Conservation (phyloP, 2,329 filamentous ascomycete genomes). For the Cadophora gregata region DNA sequence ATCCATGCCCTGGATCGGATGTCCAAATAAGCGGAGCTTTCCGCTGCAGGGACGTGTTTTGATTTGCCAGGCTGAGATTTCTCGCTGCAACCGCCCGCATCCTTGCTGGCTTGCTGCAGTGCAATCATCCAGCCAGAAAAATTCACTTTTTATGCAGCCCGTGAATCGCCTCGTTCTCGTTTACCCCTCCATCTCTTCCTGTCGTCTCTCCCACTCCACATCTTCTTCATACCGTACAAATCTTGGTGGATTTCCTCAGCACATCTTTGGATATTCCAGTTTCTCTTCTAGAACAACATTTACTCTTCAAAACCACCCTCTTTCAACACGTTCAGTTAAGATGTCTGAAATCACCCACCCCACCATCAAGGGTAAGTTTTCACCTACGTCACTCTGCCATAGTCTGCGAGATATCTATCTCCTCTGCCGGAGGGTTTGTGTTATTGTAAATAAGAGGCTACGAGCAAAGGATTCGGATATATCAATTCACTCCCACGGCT, state of each 20-base stretch:
- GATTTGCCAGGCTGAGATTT: neutral
- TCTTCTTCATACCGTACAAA: neutral
- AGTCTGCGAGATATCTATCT: neutral
- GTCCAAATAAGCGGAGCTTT: too few relatives aligned
- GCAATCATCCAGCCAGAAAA: neutral
- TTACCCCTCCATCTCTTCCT: slow-evolving; percentile 18
- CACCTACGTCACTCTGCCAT: slow-evolving; percentile 17
- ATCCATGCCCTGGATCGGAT: neutral
- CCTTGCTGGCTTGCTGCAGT: neutral
- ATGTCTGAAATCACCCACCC: slow-evolving; percentile 63
- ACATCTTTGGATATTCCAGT: neutral
- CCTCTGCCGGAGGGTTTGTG: neutral
- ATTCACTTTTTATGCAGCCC: slow-evolving; percentile 14
- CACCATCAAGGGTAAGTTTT: slow-evolving; percentile 61
- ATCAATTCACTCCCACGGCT: neutral
- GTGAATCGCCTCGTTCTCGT: slow-evolving; percentile 13
- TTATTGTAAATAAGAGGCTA: neutral
- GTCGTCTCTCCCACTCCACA: neutral
- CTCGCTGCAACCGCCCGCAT: neutral
- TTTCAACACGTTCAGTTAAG: neutral
- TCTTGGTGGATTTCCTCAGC: neutral
- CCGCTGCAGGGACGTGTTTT: neutral
- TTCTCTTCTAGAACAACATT: neutral
- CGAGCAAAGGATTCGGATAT: neutral
- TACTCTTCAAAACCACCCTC: neutral